Evolutionary conservation across 768 basidiomycete genomes (phyloP), one percentile per base, ranked within the genome.

Genomic region (Omphalotus guepiniiformis): DNA sequence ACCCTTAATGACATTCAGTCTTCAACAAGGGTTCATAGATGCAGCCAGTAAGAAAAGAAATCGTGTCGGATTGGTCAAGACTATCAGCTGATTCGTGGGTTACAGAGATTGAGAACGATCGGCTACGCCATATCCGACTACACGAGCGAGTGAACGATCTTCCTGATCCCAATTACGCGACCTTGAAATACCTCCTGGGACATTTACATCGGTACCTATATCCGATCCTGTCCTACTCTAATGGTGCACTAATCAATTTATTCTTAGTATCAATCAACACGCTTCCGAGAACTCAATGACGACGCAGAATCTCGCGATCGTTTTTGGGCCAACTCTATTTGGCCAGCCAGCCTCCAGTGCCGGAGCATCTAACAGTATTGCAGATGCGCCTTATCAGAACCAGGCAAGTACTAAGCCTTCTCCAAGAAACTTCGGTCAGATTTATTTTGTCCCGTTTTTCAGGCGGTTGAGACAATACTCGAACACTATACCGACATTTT

Each of bases 81-180:
- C n/a, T n/a, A n/a, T n/a, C n/a, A n/a, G n/a, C n/a, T n/a, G n/a
- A n/a, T n/a, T n/a, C n/a, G n/a, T 4, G 4, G 23, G 19, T 37
- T 45, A 13, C 56, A 93, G 88, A 83, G 61, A 88, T 88, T 53
- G 96, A 98, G 46, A 96, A 95, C 59, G 94, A 96, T 55, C 82
- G 95, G 42, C 71, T 98, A 54, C 80, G 95, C 50, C 95, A 98
- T 58, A 98, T 99, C 53, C 82, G 94, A 41, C 70, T 98, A 43
- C 96, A 99, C 59, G 96, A 98, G 61, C 83, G 93, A 38, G 93
- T 99, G 38, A 99, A 99, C 58, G 95, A 97, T 55, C 76, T 99
- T 44, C 95, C 96, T 11, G 96, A 99, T 67, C 80, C 96, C n/a
- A 97, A 98, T 65, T 99, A 99, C 59, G 91, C 96, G 1, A 95